Evolutionary conservation across 768 basidiomycete genomes (phyloP).

Genomic region (Serendipita sp.): DNA sequence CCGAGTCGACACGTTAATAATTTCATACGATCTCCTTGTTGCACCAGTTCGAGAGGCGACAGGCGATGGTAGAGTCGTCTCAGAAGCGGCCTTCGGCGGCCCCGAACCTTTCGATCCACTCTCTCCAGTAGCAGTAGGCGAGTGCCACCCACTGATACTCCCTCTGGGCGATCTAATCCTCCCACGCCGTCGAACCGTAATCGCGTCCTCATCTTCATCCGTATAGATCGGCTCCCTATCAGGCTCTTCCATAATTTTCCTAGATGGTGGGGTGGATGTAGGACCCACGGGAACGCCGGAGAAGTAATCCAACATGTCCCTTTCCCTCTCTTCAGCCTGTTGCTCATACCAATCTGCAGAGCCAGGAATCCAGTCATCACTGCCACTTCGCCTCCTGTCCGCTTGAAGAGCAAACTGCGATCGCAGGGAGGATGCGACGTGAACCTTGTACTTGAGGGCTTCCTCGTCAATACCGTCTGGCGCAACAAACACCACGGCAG

Average conservation of each 20-base stretch:
- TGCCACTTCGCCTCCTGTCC: background rate
- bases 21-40: background rate
- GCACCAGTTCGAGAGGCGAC: background rate
- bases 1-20: background rate
- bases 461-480: slow-evolving; percentile 1
- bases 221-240: slow-evolving; percentile 3
- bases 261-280: background rate
- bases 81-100: background rate
- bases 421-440: background rate
- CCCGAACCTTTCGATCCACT: background rate
- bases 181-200: background rate
- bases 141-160: background rate
- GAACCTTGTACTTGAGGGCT: slow-evolving; percentile 3
- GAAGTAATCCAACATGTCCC: background rate
- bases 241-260: background rate
- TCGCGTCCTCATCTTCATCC: slow-evolving; percentile 3
- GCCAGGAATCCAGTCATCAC: background rate
- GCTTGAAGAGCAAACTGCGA: background rate
- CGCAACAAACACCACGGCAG: slow-evolving; percentile 3
- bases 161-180: background rate
- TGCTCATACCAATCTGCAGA: background rate
- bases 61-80: background rate
- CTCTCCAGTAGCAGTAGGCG: background rate
- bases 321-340: background rate
- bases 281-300: background rate